Evolutionary conservation across 179 eudicot genomes (phyloP).

Genomic region (Sideroxylon spinosum): DNA sequence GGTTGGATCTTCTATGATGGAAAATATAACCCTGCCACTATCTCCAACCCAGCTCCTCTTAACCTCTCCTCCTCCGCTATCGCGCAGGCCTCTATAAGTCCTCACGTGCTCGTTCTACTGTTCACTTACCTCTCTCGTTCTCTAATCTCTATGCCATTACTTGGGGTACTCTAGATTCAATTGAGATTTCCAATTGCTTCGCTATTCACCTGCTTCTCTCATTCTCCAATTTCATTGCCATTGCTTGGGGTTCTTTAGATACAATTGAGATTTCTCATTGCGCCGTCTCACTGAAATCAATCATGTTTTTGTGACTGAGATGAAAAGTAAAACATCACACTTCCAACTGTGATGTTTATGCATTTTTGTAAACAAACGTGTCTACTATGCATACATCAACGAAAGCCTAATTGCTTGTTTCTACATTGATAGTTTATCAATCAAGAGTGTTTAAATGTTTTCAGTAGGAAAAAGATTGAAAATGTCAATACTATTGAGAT

Average conservation of each 20-base stretch:
- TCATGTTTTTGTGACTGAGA: too few relatives aligned
- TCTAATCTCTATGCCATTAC: conserved; percentile 86
- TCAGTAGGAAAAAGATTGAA: too few relatives aligned
- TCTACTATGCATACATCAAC: conserved; percentile 88
- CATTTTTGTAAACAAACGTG: too few relatives aligned
- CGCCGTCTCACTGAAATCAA: too few relatives aligned
- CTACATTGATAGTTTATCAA: conserved; percentile 36
- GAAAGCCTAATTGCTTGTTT: conserved; percentile 67
- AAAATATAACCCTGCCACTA: conserved; percentile 40
- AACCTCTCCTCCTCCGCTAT: conserved; percentile 44
- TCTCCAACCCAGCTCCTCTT: conserved; percentile 35
- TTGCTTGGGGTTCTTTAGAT: too few relatives aligned
- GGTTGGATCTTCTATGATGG: conserved; percentile 83
- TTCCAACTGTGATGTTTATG: too few relatives aligned
- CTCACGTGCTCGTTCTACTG: conserved; percentile 74
- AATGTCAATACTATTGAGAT: conserved; percentile 17
- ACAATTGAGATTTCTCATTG: too few relatives aligned
- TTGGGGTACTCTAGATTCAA: conserved; percentile 55
- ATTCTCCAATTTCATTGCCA: too few relatives aligned
- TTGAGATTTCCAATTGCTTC: conserved; percentile 63
- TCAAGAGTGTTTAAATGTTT: conserved; percentile 26
- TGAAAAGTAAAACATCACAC: too few relatives aligned
- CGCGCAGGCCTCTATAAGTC: conserved; percentile 46
- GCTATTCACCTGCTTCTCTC: conserved; percentile 67
- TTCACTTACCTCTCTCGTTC: conserved; percentile 49